Evolutionary conservation across 805 yeast genomes (phyloP).

Genomic region (Candida boidinii): DNA sequence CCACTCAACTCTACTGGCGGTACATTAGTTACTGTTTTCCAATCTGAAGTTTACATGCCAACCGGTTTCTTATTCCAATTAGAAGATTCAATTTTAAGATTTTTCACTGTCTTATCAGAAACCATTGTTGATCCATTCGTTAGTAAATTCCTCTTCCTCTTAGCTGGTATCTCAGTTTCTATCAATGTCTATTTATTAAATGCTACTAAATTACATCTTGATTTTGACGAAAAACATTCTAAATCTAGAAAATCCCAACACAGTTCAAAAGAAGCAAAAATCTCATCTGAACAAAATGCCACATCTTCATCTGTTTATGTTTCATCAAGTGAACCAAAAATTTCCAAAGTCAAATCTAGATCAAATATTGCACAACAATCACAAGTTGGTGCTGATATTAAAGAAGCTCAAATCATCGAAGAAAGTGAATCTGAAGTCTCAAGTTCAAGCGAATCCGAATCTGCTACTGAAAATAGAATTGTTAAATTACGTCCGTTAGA

Average conservation of each 20-base stretch:
- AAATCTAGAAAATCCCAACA: conserved; percentile 1
- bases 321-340: too few species aligned
- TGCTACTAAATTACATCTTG: conserved; percentile 63
- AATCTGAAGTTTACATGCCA: conserved; percentile 52
- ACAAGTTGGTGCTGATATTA: conserved; percentile 19
- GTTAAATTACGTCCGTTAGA: conserved; percentile 41
- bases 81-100: conserved; percentile 50
- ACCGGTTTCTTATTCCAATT: conserved; percentile 43
- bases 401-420: conserved; percentile 26
- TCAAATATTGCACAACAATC: background rate
- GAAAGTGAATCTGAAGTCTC: conserved; percentile 16
- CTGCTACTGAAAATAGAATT: conserved; percentile 9
- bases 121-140: conserved; percentile 76
- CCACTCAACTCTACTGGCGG: conserved; percentile 34
- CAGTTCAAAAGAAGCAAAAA: background rate
- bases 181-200: conserved; percentile 81
- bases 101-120: conserved; percentile 47
- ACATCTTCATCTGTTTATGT: background rate
- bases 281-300: conserved; percentile 1
- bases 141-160: conserved; percentile 67
- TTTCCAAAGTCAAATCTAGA: too few species aligned
- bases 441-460: conserved; percentile 24
- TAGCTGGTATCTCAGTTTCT: conserved; percentile 65
- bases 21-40: conserved; percentile 46
- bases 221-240: conserved; percentile 9